Evolutionary conservation across 2,329 filamentous ascomycete species (phyloP), one percentile per base, ranked within the genome.

Genomic region (Cryphonectria nitschkei): DNA sequence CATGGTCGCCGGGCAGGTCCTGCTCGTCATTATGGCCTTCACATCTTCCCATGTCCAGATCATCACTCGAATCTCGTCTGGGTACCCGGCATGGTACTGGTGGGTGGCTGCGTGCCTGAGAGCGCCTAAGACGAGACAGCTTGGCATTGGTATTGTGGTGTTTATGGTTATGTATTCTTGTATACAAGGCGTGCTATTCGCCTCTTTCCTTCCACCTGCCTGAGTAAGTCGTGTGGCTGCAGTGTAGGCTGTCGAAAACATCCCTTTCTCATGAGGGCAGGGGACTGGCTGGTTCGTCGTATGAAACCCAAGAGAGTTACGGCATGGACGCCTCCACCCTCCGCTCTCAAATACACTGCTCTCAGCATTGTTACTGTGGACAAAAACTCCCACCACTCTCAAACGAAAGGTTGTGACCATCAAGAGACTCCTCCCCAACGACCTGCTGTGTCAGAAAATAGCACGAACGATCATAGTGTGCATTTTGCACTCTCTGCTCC

Each of bases 41-140:
- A 93, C 91, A 16, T 93, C 84, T 73, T 97, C 97, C 78, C 96
- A 99, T 78, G 92, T 98, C 37, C 96, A 99, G 81, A 97, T 99
- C 75, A 92, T 98, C 76, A 97, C 92, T 61, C 89, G 96, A 34
- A 86, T 99, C 22, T 92, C 93, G 1, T 97, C 95, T 0, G 95
- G 91, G 0, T 97, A 95, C 80, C 93, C 94, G 1, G 81, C 96
- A 26, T 98, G 94, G 94, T 96, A 97, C 78, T 91, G 92, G 85
- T 93, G 92, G 85, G 79, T 97, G 54, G 93, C 92, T 0, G 82
- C 81, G 4, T 80, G 79, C 46, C 75, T 88, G 8, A 75, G 79
- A 62, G 78, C 81, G 34, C 75, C 76, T 13, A 77, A 78, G 37
- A 78, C 70, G 58, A 65, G 74, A n/a, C 64, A 46, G 13, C 68